Evolutionary conservation across 177 flowering plant species (phyloP), one percentile per base, ranked within the genome.

Genomic region (Vitis hybrid): DNA sequence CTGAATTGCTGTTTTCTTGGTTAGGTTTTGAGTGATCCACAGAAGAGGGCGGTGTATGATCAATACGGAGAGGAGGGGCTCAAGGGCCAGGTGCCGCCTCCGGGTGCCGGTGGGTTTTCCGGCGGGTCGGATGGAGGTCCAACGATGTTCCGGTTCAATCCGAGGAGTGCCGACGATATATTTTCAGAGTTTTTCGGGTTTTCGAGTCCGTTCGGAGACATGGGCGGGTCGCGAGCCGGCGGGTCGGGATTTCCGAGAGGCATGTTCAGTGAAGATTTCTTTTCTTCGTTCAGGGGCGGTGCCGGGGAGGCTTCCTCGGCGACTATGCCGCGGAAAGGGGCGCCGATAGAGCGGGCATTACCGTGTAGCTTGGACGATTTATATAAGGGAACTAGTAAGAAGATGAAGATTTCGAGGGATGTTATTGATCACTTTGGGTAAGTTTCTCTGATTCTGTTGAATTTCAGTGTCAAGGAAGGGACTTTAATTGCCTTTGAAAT

Each of bases 401-500:
- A 89, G 88, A 91, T 92, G 97, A 92, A 91, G 82, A 89, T 92
- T 69, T 91, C 97, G 0, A 88, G 97, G 82, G 94, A 91, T 68
- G 93, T 84, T 13, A 59, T 69, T 18, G 94, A 89, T 82, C 18
- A 86, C 40, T 82, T 60, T 66, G 94, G 97, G 97, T 91, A 75
- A 82, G 88, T 58, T 70, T 51, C 46, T 62, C 8, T 57, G 48
- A 1, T 17, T 60, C 19, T 60, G 27, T 7, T 27, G 7, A 6
- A n/a, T 17, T 14, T 54, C 13, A 2, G 17, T 54, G 56, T 12
- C 15, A 15, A 14, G 15, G 5, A 54, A 13, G 7, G 15, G 17
- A n/a, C 17, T 54, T 54, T 12, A 54, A 54, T 54, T 54, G 15
- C 6, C 7, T 54, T 54, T 14, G 56, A 54, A 40, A 40, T 40